These are phyloP conservation scores for Serendipita sp. DNA, from an alignment of 1,284 basidiomycete genomes.

Conservation along the genomic window DNA sequence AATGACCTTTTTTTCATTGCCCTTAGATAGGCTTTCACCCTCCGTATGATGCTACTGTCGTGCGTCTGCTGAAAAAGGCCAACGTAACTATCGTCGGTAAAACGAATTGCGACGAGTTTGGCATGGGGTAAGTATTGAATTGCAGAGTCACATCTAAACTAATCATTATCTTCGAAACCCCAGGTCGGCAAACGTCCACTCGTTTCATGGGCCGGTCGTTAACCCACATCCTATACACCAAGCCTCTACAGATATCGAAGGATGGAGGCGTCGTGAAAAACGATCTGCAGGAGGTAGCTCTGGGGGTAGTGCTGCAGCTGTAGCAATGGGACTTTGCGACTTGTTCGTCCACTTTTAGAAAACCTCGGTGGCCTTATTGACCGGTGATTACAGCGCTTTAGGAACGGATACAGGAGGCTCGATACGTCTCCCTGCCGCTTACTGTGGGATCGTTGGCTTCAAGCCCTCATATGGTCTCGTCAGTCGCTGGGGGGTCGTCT, in stretches of 20 bases:
- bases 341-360: slow-evolving; percentile 38
- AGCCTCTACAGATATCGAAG: slow-evolving; percentile 15
- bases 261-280: slow-evolving; percentile 24
- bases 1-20: not conserved
- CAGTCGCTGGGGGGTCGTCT: slow-evolving; percentile 82
- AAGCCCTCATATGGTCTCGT: slow-evolving; percentile 93
- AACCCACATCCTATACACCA: slow-evolving; percentile 46
- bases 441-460: slow-evolving; percentile 82
- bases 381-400: slow-evolving; percentile 39
- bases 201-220: slow-evolving; percentile 57
- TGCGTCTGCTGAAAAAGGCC: slow-evolving; percentile 41
- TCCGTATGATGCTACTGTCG: slow-evolving; percentile 81
- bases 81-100: slow-evolving; percentile 75
- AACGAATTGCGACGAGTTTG: slow-evolving; percentile 96
- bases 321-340: slow-evolving; percentile 61
- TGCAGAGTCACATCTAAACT: not conserved
- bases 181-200: slow-evolving; percentile 62
- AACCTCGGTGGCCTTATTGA: not conserved
- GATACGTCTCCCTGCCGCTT: slow-evolving; percentile 81
- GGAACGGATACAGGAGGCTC: slow-evolving; percentile 96
- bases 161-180: slow-evolving; percentile 12
- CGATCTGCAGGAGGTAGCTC: slow-evolving; percentile 74
- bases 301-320: slow-evolving; percentile 72
- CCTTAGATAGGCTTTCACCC: slow-evolving; percentile 46
- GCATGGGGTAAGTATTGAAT: slow-evolving; percentile 69